Evolutionary conservation across 169 alveolate genomes (phyloP).

Genomic region (Eimeria acervulina): DNA sequence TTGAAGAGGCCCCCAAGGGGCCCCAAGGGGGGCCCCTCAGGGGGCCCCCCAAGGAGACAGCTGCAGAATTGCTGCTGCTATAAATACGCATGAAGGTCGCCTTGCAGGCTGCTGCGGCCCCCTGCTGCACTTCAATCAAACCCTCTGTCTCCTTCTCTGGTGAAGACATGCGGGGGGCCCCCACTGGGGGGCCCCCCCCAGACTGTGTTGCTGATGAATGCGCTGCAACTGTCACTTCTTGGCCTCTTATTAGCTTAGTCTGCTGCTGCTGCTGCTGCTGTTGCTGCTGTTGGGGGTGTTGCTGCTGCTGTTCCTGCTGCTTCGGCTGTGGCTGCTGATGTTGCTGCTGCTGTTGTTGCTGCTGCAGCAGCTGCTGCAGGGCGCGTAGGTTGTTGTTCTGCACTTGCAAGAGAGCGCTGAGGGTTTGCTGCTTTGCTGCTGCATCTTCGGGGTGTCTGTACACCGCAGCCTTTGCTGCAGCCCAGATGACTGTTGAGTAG

Average conservation of each 20-base stretch:
- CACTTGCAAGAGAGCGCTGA: background rate
- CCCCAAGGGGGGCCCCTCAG: background rate
- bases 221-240: background rate
- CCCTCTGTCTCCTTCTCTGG: background rate
- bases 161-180: background rate
- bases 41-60: slow-evolving; percentile 32
- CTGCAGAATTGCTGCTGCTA: too few relatives aligned
- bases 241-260: background rate
- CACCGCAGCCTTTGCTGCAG: slow-evolving; percentile 34
- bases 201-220: background rate
- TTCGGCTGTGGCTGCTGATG: background rate
- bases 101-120: slow-evolving; percentile 22
- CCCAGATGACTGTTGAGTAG: background rate
- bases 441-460: slow-evolving; percentile 28
- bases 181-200: too few relatives aligned
- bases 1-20: background rate
- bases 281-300: background rate
- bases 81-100: too few relatives aligned
- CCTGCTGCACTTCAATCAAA: background rate
- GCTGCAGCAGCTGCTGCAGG: slow-evolving; percentile 42
- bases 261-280: slow-evolving; percentile 14
- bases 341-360: slow-evolving; percentile 31
- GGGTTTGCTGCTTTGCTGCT: background rate
- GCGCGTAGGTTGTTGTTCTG: background rate
- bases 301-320: background rate